Percentiles rank a stretch among this genome's conserved stretches.
Conservation (phyloP, 495 filamentous ascomycete genomes). For the Penicillium egyptiacum region DNA sequence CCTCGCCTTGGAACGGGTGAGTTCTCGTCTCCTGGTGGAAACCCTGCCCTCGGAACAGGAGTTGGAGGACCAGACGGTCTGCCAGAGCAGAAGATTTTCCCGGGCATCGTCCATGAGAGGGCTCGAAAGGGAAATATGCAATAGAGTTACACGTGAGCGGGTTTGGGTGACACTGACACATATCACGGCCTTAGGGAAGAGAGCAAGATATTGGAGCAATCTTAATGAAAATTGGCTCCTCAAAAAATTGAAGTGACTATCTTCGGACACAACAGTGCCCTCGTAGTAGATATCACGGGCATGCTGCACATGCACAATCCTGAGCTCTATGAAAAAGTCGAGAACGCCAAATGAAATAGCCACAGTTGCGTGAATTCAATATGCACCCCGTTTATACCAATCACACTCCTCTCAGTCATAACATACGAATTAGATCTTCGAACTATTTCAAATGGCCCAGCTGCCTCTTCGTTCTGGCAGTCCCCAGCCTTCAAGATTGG, state of each 20-base stretch:
- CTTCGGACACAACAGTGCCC: background rate
- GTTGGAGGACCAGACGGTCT: conserved; percentile 47
- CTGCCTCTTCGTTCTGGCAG: conserved; percentile 72
- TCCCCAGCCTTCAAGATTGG: conserved; percentile 63
- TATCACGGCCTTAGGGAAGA: background rate
- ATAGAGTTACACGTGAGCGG: background rate
- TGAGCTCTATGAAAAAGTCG: too few species aligned
- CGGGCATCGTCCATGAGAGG: conserved; percentile 64
- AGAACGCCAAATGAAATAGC: background rate
- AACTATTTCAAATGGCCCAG: conserved; percentile 66
- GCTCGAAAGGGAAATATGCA: conserved; percentile 49
- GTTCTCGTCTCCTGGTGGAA: conserved; percentile 16
- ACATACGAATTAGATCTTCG: background rate
- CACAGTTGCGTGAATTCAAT: background rate
- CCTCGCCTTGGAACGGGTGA: conserved; percentile 20
- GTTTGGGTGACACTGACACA: background rate
- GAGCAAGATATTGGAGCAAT: background rate
- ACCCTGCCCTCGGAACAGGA: conserved; percentile 26
- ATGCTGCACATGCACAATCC: background rate
- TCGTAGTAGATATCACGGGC: background rate
- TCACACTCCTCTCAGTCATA: conserved; percentile 4
- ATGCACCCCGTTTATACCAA: background rate
- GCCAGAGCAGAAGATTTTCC: conserved; percentile 68
- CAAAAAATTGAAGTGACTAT: background rate
- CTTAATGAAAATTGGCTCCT: background rate